Conservation (phyloP, 306 rosid genomes). For the Lathyrus aphaca region DNA sequence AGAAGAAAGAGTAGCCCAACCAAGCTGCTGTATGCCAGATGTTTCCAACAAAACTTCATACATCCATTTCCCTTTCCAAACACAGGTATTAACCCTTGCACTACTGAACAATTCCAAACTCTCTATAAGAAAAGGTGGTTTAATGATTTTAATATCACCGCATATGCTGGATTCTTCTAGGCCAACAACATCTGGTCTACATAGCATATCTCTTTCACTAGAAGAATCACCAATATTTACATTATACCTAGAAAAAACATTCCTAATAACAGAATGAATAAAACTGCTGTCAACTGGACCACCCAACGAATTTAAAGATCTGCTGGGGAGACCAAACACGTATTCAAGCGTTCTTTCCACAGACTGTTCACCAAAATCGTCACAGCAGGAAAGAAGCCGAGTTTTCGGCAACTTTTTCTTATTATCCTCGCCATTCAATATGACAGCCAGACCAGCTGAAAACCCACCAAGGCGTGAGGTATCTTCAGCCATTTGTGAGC, state of each 20-base stretch:
- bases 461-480: conserved; percentile 75
- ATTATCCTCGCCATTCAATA: conserved; percentile 65
- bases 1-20: conserved; percentile 94
- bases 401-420: conserved; percentile 59
- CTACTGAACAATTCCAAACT: conserved; percentile 93
- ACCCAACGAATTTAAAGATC: conserved; percentile 60
- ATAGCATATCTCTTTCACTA: conserved; percentile 57
- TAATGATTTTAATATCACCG: conserved; percentile 72
- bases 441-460: conserved; percentile 92
- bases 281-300: conserved; percentile 56
- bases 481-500: conserved; percentile 71
- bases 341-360: conserved; percentile 88
- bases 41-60: conserved; percentile 90
- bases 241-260: conserved; percentile 53
- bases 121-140: conserved; percentile 72
- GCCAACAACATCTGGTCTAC: conserved; percentile 51
- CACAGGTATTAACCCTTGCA: conserved; percentile 79
- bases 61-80: conserved; percentile 99
- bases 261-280: conserved; percentile 59
- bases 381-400: conserved; percentile 76
- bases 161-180: conserved; percentile 73
- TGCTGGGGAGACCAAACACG: conserved; percentile 82
- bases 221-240: conserved; percentile 31
- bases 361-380: conserved; percentile 75
- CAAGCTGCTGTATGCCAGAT: conserved; percentile 95